Base-by-base conservation (phyloP, 305 asterid species). In the Rubia peregrina region DNA sequence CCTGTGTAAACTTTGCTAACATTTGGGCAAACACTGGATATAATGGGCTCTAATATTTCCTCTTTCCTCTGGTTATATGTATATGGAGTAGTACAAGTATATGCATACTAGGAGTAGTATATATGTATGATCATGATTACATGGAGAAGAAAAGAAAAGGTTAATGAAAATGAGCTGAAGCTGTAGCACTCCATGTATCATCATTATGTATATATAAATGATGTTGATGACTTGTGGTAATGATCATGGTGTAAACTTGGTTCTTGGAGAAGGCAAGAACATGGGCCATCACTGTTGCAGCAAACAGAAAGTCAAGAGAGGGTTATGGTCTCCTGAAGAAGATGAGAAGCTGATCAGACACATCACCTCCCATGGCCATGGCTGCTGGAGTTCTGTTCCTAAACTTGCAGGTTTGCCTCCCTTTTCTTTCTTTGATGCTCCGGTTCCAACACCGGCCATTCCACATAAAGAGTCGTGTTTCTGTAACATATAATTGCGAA, bases 301-400 rank as follows among this genome's bases (percentile, higher is more conserved):
- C 89, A 92, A 90, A 80, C 94, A 90, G 80, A 92, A 90, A 76
- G 96, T 92, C 0, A 92, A 87, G 86, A 82, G 96, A 68, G 96
- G 98, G 2, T 83, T 92, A 1, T 91, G 98, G 98, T 91, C 98
- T n/a, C 98, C 98, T 3, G 94, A 89, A 67, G 98, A 91, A 79
- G 98, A 91, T 68, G 96, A 91, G 38, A 89, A 84, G 82, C 96
- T 91, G 8, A 44, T 88, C 68, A 60, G 42, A 55, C 95, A 90
- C 73, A 90, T 92, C 79, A 80, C 88, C 24, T 14, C 64, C 56
- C 85, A 92, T 67, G 98, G 98, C 85, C 92, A 92, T 61, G 87
- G 90, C 82, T 90, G 98, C 80, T 92, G 98, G 98, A 92, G 98
- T 59, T 85, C 98, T 42, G 91, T 92, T 24, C 96, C 98, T 7